Evolutionary conservation across 1,284 basidiomycete species (phyloP).

Genomic region (Mycena citricolor): DNA sequence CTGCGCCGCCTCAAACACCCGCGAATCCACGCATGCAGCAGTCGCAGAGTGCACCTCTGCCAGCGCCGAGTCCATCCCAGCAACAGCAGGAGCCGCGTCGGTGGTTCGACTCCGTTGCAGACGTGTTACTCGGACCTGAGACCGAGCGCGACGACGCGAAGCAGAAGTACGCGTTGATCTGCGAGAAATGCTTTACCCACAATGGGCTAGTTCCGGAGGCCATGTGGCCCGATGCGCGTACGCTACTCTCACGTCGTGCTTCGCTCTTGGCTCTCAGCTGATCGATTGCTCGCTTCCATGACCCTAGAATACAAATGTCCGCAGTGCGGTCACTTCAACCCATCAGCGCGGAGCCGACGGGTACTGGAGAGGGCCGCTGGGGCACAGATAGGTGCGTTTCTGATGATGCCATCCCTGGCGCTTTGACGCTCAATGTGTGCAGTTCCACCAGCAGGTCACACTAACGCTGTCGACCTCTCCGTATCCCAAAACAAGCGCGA

Average conservation of each 20-base stretch:
- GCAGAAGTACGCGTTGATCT: slow-evolving; percentile 85
- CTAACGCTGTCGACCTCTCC: too few relatives aligned
- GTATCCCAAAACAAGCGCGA: too few relatives aligned
- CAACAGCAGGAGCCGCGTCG: slow-evolving; percentile 50
- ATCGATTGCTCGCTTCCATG: neutral
- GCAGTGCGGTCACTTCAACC: slow-evolving; percentile 75
- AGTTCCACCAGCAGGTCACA: too few relatives aligned
- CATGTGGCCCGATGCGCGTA: slow-evolving; percentile 89
- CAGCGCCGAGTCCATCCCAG: slow-evolving; percentile 41
- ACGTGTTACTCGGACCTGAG: slow-evolving; percentile 87
- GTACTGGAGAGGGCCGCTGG: too few relatives aligned
- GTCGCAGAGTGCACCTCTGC: slow-evolving; percentile 15
- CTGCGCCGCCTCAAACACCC: neutral
- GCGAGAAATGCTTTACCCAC: slow-evolving; percentile 88
- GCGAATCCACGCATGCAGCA: neutral
- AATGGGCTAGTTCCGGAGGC: slow-evolving; percentile 92
- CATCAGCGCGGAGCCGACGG: slow-evolving; percentile 34
- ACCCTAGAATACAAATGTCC: slow-evolving; percentile 75
- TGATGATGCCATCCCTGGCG: too few relatives aligned
- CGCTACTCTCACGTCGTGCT: slow-evolving; percentile 36
- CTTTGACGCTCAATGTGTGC: too few relatives aligned
- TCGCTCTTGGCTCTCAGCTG: neutral
- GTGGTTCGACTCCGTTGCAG: slow-evolving; percentile 89
- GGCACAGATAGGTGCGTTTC: too few relatives aligned
- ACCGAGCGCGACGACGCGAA: slow-evolving; percentile 50